Base-by-base conservation (phyloP, 2,329 filamentous ascomycete genomes). In the Aspergillus unguis region DNA sequence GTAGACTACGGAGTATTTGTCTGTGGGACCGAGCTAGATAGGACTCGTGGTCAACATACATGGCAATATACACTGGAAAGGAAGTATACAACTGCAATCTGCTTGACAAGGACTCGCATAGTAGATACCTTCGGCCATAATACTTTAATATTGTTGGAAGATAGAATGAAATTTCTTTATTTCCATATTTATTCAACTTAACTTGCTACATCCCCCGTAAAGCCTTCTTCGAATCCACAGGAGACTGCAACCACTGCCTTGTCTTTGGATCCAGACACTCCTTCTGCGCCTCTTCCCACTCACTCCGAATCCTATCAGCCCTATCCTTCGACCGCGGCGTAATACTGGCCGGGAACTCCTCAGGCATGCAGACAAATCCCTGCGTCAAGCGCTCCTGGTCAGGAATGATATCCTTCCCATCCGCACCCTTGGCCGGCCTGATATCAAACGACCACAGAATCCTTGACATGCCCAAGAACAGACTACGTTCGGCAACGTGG, bases 371-470 rank as follows among this genome's bases (percentile, higher is more conserved):
- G 2, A 75, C 71, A 50, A 77, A 74, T 0, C 73, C 74, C 57
- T 74, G 71, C 0, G 72, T 75, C 44, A 76, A 55, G 27, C 65
- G 67, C 75, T 41, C 71, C 4, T 61, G 62, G 45, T 76, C 69
- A 0, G 73, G 73, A 1, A 72, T 33, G 17, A 77, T 69, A 2
- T 57, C 58, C 41, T 59, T 61, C 1, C 74, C 72, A 2, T 60
- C 27, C 1, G 25, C 56, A 53, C 72, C 68, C 9, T 58, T 57
- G 1, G 62, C 50, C 0, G 66, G 61, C 35, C 54, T 41, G n/a
- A 77, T 69, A 41, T 76, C 60, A 57, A 77, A 80, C 0, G 71
- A 74, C 76, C 78, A 81, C 29, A 80, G 61, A 25, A 81, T 68
- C 3, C 77, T 70, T 3, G 77, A 70, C 31, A 80, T 74, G 9